These are phyloP conservation scores for Phytophthora pluvialis DNA, from an alignment of 352 stramenopile genomes.

Conservation along the genomic window DNA sequence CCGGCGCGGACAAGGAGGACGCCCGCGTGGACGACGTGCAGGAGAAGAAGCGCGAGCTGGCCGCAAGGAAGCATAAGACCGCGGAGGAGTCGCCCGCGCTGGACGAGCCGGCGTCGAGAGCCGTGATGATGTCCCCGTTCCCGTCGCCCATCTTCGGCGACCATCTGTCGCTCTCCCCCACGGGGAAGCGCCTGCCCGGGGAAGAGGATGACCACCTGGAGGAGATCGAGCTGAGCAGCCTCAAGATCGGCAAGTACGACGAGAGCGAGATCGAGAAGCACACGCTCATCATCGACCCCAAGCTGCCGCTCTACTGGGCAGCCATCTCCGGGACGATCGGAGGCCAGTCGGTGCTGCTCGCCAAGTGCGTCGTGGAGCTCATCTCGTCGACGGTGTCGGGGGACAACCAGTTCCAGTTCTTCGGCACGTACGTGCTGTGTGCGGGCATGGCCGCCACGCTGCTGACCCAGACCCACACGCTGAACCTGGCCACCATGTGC, in stretches of 20 bases:
- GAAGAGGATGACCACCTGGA: constrained; percentile 67
- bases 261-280: constrained; percentile 84
- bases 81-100: constrained; percentile 36
- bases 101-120: constrained; percentile 35
- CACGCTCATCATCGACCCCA: constrained; percentile 85
- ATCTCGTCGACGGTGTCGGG: constrained; percentile 82
- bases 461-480: constrained; percentile 84
- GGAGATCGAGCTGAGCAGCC: constrained; percentile 57
- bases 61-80: constrained; percentile 38
- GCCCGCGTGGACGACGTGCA: constrained; percentile 56
- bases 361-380: constrained; percentile 87
- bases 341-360: constrained; percentile 82
- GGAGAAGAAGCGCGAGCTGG: constrained; percentile 57
- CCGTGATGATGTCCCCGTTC: constrained; percentile 80
- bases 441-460: constrained; percentile 77
- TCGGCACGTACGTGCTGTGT: constrained; percentile 83
- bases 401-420: constrained; percentile 89
- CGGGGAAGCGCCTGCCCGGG: constrained; percentile 37
- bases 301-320: constrained; percentile 88
- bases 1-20: constrained; percentile 58
- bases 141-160: constrained; percentile 71
- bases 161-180: constrained; percentile 51
- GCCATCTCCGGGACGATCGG: constrained; percentile 86
- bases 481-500: constrained; percentile 88
- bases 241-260: constrained; percentile 65